Evolutionary conservation across 352 stramenopile genomes (phyloP).

Genomic region (Stramenopiles sp.): DNA sequence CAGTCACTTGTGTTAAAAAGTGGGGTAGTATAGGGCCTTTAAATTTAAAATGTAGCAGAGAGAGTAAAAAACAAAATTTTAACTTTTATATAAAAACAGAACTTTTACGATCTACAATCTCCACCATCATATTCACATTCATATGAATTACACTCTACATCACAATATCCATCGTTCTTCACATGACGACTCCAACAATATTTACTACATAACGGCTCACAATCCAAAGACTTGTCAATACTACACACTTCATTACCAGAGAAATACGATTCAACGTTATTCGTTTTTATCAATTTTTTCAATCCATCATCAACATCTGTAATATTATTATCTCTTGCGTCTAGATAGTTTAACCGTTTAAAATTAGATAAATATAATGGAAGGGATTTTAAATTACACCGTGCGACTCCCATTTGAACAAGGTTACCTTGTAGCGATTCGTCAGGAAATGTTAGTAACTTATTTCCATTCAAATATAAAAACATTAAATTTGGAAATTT

Average conservation of each 20-base stretch:
- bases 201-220: neutral
- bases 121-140: slow-evolving; percentile 1
- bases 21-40: too few species aligned
- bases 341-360: neutral
- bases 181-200: neutral
- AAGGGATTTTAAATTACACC: neutral
- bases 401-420: neutral
- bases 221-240: neutral
- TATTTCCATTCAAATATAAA: neutral
- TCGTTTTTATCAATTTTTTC: neutral
- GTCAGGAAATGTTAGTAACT: neutral
- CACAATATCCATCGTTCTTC: neutral
- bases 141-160: neutral
- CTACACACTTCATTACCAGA: neutral
- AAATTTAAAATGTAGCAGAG: too few species aligned
- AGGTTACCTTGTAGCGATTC: neutral
- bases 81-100: too few species aligned
- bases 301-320: neutral
- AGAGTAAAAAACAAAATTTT: too few species aligned
- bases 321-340: neutral
- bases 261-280: neutral
- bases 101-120: too few species aligned
- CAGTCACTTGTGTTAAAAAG: too few species aligned
- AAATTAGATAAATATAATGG: neutral
- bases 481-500: neutral